phyloP scores from a whole-genome alignment of 2,329 filamentous ascomycete species.

The Chalara sp. region DNA sequence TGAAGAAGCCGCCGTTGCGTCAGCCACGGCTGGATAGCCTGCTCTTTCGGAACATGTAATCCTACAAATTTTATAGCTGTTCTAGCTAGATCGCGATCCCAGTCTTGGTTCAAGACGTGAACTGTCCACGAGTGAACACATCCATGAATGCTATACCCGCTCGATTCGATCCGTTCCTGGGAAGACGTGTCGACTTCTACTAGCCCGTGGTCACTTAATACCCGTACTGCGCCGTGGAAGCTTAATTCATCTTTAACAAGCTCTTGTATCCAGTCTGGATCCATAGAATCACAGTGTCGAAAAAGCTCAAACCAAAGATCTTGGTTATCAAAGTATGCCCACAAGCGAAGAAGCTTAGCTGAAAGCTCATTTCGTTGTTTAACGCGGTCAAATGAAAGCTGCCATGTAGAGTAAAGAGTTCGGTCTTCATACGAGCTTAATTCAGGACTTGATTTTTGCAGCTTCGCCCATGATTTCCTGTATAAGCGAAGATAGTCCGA shows the following conservation, averaged over 20 bases:
- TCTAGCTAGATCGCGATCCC: too few species aligned
- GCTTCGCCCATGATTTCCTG: slow-evolving; percentile 23
- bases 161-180: slow-evolving; percentile 1
- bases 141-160: slow-evolving; percentile 6
- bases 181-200: slow-evolving; percentile 6
- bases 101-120: too few species aligned
- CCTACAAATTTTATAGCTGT: too few species aligned
- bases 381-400: slow-evolving; percentile 20
- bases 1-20: neutral
- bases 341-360: slow-evolving; percentile 31
- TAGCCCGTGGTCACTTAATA: too few species aligned
- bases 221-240: too few species aligned
- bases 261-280: slow-evolving; percentile 17
- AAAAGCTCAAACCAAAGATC: slow-evolving; percentile 36
- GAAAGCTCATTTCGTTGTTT: slow-evolving; percentile 17
- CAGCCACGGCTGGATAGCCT: slow-evolving; percentile 1
- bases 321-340: too few species aligned
- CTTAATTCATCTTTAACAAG: slow-evolving; percentile 4
- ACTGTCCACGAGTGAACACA: neutral
- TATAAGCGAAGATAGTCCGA: slow-evolving; percentile 27
- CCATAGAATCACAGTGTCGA: slow-evolving; percentile 14
- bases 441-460: slow-evolving; percentile 24
- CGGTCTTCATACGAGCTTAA: too few species aligned
- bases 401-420: too few species aligned
- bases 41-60: neutral